Evolutionary conservation across 1,139 yeast genomes (phyloP), one percentile per base, ranked within the genome.

Genomic region (Candida sanyaensis): DNA sequence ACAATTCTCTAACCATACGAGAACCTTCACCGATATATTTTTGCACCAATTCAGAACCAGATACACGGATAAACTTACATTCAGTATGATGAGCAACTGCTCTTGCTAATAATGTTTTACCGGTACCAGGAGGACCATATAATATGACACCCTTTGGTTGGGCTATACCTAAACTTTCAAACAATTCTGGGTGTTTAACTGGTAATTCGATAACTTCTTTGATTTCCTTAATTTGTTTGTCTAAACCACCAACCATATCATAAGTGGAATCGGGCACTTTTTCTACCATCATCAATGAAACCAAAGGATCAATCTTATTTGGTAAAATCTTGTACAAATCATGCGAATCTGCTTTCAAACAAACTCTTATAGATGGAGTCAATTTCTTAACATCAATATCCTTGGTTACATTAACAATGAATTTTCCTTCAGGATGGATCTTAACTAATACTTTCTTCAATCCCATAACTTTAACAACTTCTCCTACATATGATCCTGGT

Each of bases 121-220:
- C 99, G 1, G 99, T 93, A 58, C 99, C 99, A n/a, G 99, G 99
- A 9, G 99, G 99, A 2, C 99, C 99, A 65, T 93, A 93, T 44
- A 93, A 77, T 54, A 93, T 90, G 44, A 93, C 99, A 66, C 99
- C 99, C 72, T 93, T 93, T 47, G 99, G 99, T 71, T 93, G 99
- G 7, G 97, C 97, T 65, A 93, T 93, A 53, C 99, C 99, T 65
- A 93, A 80, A 62, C 96, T 86, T 66, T 93, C 98, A 66, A 93
- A 93, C 51, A 93, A 77, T 65, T 93, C 99, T 5, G 99, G 99
- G 66, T 93, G 98, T 68, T 93, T 93, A 44, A 93, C 99, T 3
- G 99, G 99, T 56, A 93, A 79, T 69, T 93, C 99, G 59, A 93
- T 93, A 48, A 93, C 99, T 71, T 93, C 99, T 69, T 93, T 93